phyloP scores from a whole-genome alignment of 352 stramenopile species.

The Globisporangium nodosum region DNA sequence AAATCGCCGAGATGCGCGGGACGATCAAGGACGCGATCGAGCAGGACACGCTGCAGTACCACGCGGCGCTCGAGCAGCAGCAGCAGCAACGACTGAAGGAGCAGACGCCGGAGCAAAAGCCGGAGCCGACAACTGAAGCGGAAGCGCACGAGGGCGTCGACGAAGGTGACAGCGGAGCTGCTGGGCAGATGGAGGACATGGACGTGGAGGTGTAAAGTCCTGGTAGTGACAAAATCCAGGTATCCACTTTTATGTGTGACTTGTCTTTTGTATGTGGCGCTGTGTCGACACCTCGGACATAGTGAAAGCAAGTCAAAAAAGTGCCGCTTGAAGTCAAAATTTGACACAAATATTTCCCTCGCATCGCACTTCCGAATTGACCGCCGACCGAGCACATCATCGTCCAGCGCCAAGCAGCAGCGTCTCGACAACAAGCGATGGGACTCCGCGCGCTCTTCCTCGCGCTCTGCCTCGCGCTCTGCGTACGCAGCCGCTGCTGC shows the following conservation, averaged over 20 bases:
- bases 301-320: background rate
- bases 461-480: slow-evolving; percentile 15
- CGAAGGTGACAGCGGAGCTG: background rate
- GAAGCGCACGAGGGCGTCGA: background rate
- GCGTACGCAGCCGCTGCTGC: slow-evolving; percentile 4
- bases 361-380: background rate
- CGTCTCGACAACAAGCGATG: slow-evolving; percentile 8
- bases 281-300: background rate
- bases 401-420: background rate
- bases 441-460: slow-evolving; percentile 18
- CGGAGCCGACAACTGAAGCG: background rate
- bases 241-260: background rate
- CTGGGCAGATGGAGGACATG: background rate
- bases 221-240: background rate
- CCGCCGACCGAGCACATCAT: background rate
- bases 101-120: background rate
- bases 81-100: slow-evolving; percentile 8
- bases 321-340: background rate
- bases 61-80: slow-evolving; percentile 13
- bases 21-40: slow-evolving; percentile 32
- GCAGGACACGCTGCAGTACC: slow-evolving; percentile 23
- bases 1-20: slow-evolving; percentile 26
- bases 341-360: background rate
- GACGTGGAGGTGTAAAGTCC: background rate
- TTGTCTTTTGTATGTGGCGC: background rate